Evolutionary conservation across 805 yeast genomes (phyloP).

Genomic region (Candida pseudofarinosa): DNA sequence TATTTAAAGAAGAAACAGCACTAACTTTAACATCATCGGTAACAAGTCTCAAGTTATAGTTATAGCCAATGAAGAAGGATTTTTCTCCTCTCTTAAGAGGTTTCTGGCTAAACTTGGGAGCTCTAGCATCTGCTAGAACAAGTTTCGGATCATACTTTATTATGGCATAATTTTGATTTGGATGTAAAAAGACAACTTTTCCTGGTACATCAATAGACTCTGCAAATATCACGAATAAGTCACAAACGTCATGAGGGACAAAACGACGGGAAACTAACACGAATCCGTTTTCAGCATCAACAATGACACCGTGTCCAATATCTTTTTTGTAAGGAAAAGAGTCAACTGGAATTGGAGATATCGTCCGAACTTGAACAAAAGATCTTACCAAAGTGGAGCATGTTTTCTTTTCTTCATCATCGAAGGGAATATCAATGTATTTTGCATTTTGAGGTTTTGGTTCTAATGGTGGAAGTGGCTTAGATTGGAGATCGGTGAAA

Average conservation of each 20-base stretch:
- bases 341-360: slow-evolving; percentile 69
- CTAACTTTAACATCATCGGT: slow-evolving; percentile 73
- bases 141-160: slow-evolving; percentile 75
- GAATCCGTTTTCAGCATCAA: slow-evolving; percentile 77
- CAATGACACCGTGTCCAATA: slow-evolving; percentile 70
- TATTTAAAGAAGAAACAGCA: slow-evolving; percentile 68
- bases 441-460: slow-evolving; percentile 60
- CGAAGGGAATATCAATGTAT: slow-evolving; percentile 65
- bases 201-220: slow-evolving; percentile 82
- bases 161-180: slow-evolving; percentile 81
- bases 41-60: slow-evolving; percentile 62
- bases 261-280: slow-evolving; percentile 72
- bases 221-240: slow-evolving; percentile 74
- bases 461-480: slow-evolving; percentile 54
- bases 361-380: slow-evolving; percentile 65
- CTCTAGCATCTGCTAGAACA: slow-evolving; percentile 63
- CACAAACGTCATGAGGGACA: slow-evolving; percentile 81
- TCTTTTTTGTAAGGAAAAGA: slow-evolving; percentile 62
- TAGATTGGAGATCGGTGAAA: slow-evolving; percentile 49
- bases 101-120: slow-evolving; percentile 56
- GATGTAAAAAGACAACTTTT: slow-evolving; percentile 77
- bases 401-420: slow-evolving; percentile 34
- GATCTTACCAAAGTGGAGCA: slow-evolving; percentile 59
- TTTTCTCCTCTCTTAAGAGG: slow-evolving; percentile 73
- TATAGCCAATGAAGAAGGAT: slow-evolving; percentile 76